Conservation (phyloP, 2,329 filamentous ascomycete species). For the Verticillium albo-atrum region DNA sequence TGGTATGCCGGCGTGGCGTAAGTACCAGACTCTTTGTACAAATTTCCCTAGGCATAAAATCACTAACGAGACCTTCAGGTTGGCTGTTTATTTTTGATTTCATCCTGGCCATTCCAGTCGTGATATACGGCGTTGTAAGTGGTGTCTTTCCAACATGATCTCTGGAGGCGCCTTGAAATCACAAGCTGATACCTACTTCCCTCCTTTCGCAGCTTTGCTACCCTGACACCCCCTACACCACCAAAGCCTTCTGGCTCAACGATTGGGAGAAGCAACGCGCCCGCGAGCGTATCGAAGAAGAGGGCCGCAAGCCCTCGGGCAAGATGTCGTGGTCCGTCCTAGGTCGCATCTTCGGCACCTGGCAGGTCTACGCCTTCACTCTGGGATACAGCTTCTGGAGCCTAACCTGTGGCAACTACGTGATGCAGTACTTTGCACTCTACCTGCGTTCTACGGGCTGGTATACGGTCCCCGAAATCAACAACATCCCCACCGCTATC, state of each 20-base stretch:
- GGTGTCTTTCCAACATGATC: background rate
- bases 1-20: constrained; percentile 25
- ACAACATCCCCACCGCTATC: constrained; percentile 39
- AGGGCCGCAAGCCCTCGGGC: constrained; percentile 30
- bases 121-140: constrained; percentile 23
- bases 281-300: constrained; percentile 62
- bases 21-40: too few relatives aligned
- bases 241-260: constrained; percentile 35
- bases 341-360: constrained; percentile 31
- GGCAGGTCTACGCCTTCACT: constrained; percentile 40
- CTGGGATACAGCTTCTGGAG: constrained; percentile 33
- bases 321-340: constrained; percentile 31
- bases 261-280: constrained; percentile 60
- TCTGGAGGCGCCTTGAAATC: background rate
- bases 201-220: constrained; percentile 16
- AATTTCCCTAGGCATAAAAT: too few relatives aligned
- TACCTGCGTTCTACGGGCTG: constrained; percentile 30
- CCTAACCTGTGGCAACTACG: constrained; percentile 31
- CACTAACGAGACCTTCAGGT: constrained; percentile 3
- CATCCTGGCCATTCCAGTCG: constrained; percentile 30
- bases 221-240: constrained; percentile 38
- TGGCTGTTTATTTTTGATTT: constrained; percentile 36
- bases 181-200: background rate
- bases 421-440: constrained; percentile 35
- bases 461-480: constrained; percentile 34